Base-by-base conservation (phyloP, 805 yeast genomes). In the Starmerella geochares region DNA sequence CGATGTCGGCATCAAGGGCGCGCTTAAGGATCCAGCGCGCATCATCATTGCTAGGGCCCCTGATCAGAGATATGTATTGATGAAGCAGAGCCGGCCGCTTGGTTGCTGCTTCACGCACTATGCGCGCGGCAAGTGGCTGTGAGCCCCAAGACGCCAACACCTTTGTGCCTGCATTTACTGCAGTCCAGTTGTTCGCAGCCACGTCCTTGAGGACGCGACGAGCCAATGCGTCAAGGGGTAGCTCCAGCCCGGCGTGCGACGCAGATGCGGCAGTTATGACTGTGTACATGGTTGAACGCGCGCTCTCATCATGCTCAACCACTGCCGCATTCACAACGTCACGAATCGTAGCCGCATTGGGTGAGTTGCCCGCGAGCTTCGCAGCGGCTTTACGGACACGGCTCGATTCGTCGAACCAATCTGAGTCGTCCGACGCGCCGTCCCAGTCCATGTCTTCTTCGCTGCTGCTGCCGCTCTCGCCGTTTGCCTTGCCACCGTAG, bases 341-440 rank as follows among this genome's bases (percentile, higher is more conserved):
- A 11, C 21, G 28, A 7, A 19, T 17, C 4, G 13, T 4, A 16
- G 1, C 37, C 7, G 28, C 21, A 3, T 5, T 9, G 20, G 5
- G 4, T 4, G 27, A 19, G 7, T 17, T 36, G 16, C 19, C 36
- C 7, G 48, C 45, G 6, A 49, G 46, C 31, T 28, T 19, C 3
- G 48, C 37, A 3, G 48, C 52, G 17, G 48, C 52, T 21, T 39
- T 47, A 3, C 52, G 28, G n/a, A 49, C 33, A n/a, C 47, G 28
- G 28, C 43, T 27, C 23, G 46, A 33, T 38, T 49, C 53, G 43
- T 49, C 53, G 20, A 46, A 39, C 31, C 36, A 49, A 13, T 39
- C 49, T 7, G 52, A 39, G 32, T 49, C 53, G 27, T 43, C 49
- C 17, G 39, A 38, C 19, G 13, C 35, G 27, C 17, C 42, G 21